Percentiles rank a stretch among this genome's conserved stretches.
phyloP scores from a whole-genome alignment of 495 filamentous ascomycete species.

The Ascobolus immersus region DNA sequence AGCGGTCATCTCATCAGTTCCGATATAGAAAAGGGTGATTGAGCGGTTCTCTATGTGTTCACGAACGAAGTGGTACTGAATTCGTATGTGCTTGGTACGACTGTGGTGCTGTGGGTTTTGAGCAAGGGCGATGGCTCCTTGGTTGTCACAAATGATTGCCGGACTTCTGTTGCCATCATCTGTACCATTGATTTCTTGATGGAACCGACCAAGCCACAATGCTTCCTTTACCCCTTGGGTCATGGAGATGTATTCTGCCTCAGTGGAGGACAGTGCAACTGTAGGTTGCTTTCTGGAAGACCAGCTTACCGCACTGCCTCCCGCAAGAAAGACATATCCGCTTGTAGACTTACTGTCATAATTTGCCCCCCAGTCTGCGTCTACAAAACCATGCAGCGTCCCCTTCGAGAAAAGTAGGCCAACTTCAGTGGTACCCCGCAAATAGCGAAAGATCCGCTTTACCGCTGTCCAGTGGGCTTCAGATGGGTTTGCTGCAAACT shows the following conservation, averaged over 20 bases:
- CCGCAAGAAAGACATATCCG: conserved; percentile 2
- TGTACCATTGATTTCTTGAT: not conserved
- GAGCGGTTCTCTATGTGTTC: too few relatives aligned
- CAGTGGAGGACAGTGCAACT: conserved; percentile 1
- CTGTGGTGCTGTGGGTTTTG: too few relatives aligned
- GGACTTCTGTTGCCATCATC: too few relatives aligned
- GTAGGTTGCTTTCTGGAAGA: conserved; percentile 3
- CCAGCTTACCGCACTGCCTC: not conserved
- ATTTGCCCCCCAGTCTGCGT: not conserved
- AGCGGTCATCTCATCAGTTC: too few relatives aligned
- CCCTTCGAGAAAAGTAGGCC: too few relatives aligned
- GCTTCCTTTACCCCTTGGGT: conserved; percentile 5
- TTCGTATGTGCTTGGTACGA: too few relatives aligned
- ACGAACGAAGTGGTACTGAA: too few relatives aligned
- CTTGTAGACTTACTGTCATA: not conserved
- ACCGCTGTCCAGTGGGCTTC: not conserved
- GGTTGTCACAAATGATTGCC: too few relatives aligned
- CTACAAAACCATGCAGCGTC: too few relatives aligned
- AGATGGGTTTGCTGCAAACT: not conserved
- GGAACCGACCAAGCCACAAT: not conserved
- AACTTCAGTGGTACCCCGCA: not conserved
- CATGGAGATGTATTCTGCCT: conserved; percentile 6
- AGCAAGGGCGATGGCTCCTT: too few relatives aligned
- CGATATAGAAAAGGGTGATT: too few relatives aligned
- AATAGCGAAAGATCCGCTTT: not conserved